These are phyloP conservation scores for Elongisporangium senticosum DNA, from an alignment of 352 stramenopile genomes.

Conservation along the genomic window DNA sequence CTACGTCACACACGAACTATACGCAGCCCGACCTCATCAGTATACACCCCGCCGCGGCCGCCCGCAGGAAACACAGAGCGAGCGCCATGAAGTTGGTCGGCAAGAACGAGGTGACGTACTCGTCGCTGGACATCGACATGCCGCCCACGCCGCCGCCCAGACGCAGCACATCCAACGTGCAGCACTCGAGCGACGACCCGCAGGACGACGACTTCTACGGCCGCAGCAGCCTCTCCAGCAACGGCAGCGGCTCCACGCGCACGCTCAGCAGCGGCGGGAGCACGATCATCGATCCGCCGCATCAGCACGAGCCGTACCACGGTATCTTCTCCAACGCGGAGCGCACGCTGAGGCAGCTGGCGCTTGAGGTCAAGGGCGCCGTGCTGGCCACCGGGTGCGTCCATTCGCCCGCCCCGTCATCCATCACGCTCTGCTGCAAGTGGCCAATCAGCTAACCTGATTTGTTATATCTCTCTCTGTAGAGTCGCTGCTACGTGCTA, in stretches of 20 bases:
- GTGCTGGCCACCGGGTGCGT: constrained; percentile 71
- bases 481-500: constrained; percentile 75
- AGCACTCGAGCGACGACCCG: constrained; percentile 37
- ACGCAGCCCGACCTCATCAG: not conserved
- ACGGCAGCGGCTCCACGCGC: not conserved
- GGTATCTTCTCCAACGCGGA: constrained; percentile 58
- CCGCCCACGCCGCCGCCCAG: constrained; percentile 19
- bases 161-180: constrained; percentile 31
- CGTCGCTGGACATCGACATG: constrained; percentile 70
- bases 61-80: not conserved
- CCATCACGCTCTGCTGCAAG: no score
- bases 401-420: not conserved
- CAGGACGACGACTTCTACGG: constrained; percentile 19
- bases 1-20: not conserved
- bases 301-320: constrained; percentile 42
- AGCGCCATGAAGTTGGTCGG: constrained; percentile 53
- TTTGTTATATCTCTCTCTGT: constrained; percentile 1
- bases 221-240: constrained; percentile 1
- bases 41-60: constrained; percentile 2
- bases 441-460: not conserved
- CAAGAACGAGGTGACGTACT: constrained; percentile 74
- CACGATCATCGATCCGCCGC: constrained; percentile 11
- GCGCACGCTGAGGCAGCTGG: constrained; percentile 60
- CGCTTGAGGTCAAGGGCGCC: constrained; percentile 79
- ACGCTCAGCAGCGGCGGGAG: not conserved